Evolutionary conservation across 208 protist genomes (phyloP).

Genomic region (Acanthamoeba pearcei): DNA sequence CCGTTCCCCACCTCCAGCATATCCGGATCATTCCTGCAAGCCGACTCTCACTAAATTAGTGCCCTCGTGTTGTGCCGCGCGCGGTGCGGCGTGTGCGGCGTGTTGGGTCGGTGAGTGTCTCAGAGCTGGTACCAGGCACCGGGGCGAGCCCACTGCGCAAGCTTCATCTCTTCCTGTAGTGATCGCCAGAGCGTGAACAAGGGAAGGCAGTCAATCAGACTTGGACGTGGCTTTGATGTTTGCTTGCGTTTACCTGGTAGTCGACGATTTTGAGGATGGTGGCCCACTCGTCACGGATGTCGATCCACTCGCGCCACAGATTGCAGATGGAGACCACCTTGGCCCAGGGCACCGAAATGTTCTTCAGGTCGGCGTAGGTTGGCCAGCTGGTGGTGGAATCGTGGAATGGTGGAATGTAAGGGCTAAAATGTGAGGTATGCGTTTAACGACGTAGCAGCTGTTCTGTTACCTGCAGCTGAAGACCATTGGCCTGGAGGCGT

Average conservation of each 20-base stretch:
- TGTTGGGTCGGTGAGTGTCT: too few relatives aligned
- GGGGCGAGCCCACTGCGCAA: constrained; percentile 15
- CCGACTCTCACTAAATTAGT: background rate
- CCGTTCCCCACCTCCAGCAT: constrained; percentile 71
- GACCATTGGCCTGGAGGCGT: constrained; percentile 14
- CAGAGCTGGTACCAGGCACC: background rate
- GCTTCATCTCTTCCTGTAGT: background rate
- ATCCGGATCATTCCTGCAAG: constrained; percentile 61
- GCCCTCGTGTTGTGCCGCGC: background rate
- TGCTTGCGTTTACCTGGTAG: background rate
- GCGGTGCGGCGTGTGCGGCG: too few relatives aligned
- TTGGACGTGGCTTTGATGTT: too few relatives aligned
- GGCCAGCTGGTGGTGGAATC: constrained; percentile 7
- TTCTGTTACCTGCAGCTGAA: constrained; percentile 54
- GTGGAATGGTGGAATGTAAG: background rate
- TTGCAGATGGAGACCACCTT: constrained; percentile 45
- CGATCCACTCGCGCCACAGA: constrained; percentile 49
- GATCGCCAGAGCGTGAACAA: too few relatives aligned
- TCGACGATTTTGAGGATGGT: constrained; percentile 31
- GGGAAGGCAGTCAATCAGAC: too few relatives aligned
- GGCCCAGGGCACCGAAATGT: background rate
- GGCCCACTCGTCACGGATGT: constrained; percentile 49
- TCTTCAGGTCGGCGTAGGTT: constrained; percentile 27
- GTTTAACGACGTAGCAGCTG: background rate
- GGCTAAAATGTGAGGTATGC: too few relatives aligned